phyloP scores from a whole-genome alignment of 2,329 filamentous ascomycete species.

The Diaporthe vexans region DNA sequence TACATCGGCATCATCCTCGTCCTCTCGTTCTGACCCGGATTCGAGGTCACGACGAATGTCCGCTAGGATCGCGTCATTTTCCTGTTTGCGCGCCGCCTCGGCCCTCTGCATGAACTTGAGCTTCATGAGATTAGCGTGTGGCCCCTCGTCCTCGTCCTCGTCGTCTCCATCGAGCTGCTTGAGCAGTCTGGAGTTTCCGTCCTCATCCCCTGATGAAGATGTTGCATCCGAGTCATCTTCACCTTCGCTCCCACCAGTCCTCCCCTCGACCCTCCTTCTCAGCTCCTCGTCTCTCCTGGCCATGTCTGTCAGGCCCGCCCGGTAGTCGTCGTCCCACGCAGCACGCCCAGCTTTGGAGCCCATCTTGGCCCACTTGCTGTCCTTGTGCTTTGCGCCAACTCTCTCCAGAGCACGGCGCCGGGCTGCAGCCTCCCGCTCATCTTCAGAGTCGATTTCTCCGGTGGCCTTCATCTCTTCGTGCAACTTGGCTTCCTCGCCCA shows the following conservation, averaged over 20 bases:
- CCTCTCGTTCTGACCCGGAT: constrained; percentile 67
- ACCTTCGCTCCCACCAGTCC: constrained; percentile 52
- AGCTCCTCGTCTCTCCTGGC: constrained; percentile 87
- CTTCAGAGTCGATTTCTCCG: constrained; percentile 74
- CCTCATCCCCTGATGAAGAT: constrained; percentile 71
- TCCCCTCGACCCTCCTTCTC: constrained; percentile 82
- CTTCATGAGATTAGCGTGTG: constrained; percentile 77
- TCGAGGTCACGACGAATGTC: constrained; percentile 81
- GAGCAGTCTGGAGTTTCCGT: constrained; percentile 64
- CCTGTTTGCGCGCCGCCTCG: constrained; percentile 81
- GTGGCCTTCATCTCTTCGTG: constrained; percentile 66
- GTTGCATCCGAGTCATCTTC: constrained; percentile 63
- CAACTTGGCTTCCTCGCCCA: constrained; percentile 67
- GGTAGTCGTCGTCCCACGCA: constrained; percentile 90
- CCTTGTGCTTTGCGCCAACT: constrained; percentile 86
- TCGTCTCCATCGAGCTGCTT: constrained; percentile 62
- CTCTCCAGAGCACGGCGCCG: constrained; percentile 85
- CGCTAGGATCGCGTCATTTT: constrained; percentile 83
- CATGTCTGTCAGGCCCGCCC: constrained; percentile 83
- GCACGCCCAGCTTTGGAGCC: constrained; percentile 83
- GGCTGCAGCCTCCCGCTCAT: constrained; percentile 75
- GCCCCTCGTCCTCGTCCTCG: constrained; percentile 63
- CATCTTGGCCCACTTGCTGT: constrained; percentile 93
- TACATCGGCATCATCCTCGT: constrained; percentile 64
- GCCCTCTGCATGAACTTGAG: constrained; percentile 97